A percentile compares a stretch with the other conserved stretches of the same genome.
These are phyloP conservation scores for Plasmodium reichenowi DNA, from an alignment of 169 alveolate species.

Conservation along the genomic window DNA sequence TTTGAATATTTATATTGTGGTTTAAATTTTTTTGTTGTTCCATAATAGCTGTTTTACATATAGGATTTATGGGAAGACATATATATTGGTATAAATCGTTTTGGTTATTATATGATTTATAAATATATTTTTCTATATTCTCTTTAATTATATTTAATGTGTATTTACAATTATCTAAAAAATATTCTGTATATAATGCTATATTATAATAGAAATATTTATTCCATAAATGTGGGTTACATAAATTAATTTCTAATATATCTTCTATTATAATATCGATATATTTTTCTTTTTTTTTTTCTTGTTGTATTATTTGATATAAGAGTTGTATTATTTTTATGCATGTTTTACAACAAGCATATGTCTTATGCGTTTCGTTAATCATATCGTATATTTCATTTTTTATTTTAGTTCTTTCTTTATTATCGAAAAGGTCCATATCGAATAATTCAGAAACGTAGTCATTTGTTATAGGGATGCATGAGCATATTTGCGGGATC, in stretches of 20 bases:
- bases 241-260: constrained; percentile 35
- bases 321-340: constrained; percentile 45
- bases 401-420: constrained; percentile 29
- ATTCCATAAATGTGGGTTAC: constrained; percentile 40
- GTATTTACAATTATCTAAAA: constrained; percentile 16
- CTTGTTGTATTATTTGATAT: constrained; percentile 23
- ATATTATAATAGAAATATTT: constrained; percentile 29
- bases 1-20: constrained; percentile 5
- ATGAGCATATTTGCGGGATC: no score
- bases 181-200: constrained; percentile 23
- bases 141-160: constrained; percentile 19
- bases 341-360: constrained; percentile 55
- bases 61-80: constrained; percentile 14
- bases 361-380: constrained; percentile 35
- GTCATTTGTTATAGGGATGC: constrained; percentile 1
- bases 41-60: constrained; percentile 56
- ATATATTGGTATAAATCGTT: constrained; percentile 19
- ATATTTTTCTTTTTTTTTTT: constrained; percentile 38
- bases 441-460: constrained; percentile 27
- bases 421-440: constrained; percentile 42
- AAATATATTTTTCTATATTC: constrained; percentile 24
- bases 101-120: constrained; percentile 24
- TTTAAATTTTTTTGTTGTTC: constrained; percentile 10
- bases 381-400: constrained; percentile 41
- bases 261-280: constrained; percentile 66